Base-by-base conservation (phyloP, 164 flowering plant genomes). In the Berberis thunbergii region DNA sequence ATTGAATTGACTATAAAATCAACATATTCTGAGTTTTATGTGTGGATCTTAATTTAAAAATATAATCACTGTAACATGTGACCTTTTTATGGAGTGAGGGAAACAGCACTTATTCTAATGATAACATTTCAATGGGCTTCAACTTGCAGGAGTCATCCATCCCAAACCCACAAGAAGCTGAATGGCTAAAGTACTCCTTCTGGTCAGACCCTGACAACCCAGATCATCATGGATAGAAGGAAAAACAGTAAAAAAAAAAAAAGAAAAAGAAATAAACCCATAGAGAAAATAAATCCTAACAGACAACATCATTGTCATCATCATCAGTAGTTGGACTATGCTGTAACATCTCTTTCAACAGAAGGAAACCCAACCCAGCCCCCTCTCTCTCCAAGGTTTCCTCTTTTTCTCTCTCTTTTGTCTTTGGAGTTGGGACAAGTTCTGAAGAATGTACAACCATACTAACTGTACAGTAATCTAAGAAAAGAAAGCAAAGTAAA, bases 151-250 rank as follows among this genome's bases (percentile, higher is more conserved):
- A 63, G 66, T 63, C 66, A 66, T 73, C 84, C 63, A 79, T 80
- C 67, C 59, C 77, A 70, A 86, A 75, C 73, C 79, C 80, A 66
- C 88, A 74, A 68, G 80, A 78, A 57, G 66, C 81, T 73, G 85
- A 83, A 68, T 82, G 82, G 79, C 60, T 76, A 67, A 89, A 87
- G 82, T 91, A 89, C 80, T 80, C 88, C 70, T 91, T 78, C 82
- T 91, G 98, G 98, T 85, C 84, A 54, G 96, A 87, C 69, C 89
- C 94, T 77, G 92, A 87, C 85, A 82, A 86, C 76, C 87, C 87
- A 68, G 85, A 84, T 82, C 96, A 88, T 84, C 95, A 92, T 82
- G 66, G 48, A 58, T 63, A 63, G 58, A 58, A 50, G 65, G 49
- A 59, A 59, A 59, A 43, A 44, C 4, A 53, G 43, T 38, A 62